These are phyloP conservation scores for Suzukiozyma palmioleophila DNA, from an alignment of 1,139 yeast genomes.

Conservation along the genomic window DNA sequence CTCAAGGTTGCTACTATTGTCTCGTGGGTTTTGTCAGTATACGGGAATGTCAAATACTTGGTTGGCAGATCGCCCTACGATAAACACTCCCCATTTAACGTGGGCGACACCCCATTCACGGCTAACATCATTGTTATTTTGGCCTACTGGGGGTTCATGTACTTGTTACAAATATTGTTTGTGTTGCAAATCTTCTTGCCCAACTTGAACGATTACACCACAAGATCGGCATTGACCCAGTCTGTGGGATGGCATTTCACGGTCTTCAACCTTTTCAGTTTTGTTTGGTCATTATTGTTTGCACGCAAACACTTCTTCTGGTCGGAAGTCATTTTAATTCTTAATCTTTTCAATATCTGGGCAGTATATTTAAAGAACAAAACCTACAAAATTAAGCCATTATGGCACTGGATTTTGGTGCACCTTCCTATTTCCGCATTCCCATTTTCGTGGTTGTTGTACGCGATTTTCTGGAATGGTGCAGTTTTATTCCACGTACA, in stretches of 20 bases:
- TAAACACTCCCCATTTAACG: constrained; percentile 43
- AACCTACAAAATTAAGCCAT: constrained; percentile 52
- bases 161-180: constrained; percentile 51
- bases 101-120: constrained; percentile 63
- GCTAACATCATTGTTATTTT: constrained; percentile 49
- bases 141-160: constrained; percentile 55
- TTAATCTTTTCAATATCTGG: constrained; percentile 56
- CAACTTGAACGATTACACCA: constrained; percentile 23
- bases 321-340: constrained; percentile 52
- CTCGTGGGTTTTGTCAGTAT: constrained; percentile 49
- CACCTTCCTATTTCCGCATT: constrained; percentile 65
- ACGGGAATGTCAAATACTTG: constrained; percentile 51
- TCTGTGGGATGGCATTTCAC: constrained; percentile 59
- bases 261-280: constrained; percentile 53
- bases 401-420: constrained; percentile 49
- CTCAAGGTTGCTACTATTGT: constrained; percentile 45
- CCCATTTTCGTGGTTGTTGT: constrained; percentile 72
- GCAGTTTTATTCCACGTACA: constrained; percentile 61
- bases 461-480: constrained; percentile 79
- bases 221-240: constrained; percentile 22
- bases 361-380: constrained; percentile 56
- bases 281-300: constrained; percentile 60
- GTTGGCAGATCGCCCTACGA: constrained; percentile 45
- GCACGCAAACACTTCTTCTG: constrained; percentile 50
- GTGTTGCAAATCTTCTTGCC: constrained; percentile 49